Evolutionary conservation across 1,139 yeast species (phyloP).

Genomic region (Debaryomyces subglobosus): DNA sequence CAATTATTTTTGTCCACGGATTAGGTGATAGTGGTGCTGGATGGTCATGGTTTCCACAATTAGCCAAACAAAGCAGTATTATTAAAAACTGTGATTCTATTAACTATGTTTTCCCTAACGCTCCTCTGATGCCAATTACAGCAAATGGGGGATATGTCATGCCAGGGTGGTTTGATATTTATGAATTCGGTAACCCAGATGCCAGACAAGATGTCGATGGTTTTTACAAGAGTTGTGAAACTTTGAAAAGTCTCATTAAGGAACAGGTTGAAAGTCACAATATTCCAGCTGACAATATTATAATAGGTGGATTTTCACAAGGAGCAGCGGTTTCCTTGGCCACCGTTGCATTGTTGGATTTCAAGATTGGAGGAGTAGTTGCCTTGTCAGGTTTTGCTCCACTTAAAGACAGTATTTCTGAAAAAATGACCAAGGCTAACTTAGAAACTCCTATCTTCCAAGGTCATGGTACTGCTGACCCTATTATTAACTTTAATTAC

Average conservation of each 20-base stretch:
- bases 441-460: slow-evolving; percentile 76
- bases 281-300: slow-evolving; percentile 68
- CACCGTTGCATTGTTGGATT: slow-evolving; percentile 43
- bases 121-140: slow-evolving; percentile 73
- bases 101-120: slow-evolving; percentile 85
- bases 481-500: slow-evolving; percentile 53
- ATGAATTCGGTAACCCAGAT: slow-evolving; percentile 51
- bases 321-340: slow-evolving; percentile 86
- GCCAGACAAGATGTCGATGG: slow-evolving; percentile 66
- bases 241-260: slow-evolving; percentile 55
- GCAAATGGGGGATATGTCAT: slow-evolving; percentile 65
- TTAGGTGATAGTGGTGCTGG: slow-evolving; percentile 91
- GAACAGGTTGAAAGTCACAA: slow-evolving; percentile 64
- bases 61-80: slow-evolving; percentile 42
- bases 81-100: slow-evolving; percentile 57
- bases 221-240: slow-evolving; percentile 56
- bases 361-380: slow-evolving; percentile 76
- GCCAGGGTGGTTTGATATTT: slow-evolving; percentile 91
- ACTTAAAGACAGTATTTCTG: slow-evolving; percentile 42
- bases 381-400: slow-evolving; percentile 82
- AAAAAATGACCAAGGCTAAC: slow-evolving; percentile 41
- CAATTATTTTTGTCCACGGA: slow-evolving; percentile 85
- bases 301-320: slow-evolving; percentile 93
- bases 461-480: slow-evolving; percentile 86
- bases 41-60: slow-evolving; percentile 76